Conservation (phyloP, 176 grass and related monocot genomes). For the Cenchrus purpureus region DNA sequence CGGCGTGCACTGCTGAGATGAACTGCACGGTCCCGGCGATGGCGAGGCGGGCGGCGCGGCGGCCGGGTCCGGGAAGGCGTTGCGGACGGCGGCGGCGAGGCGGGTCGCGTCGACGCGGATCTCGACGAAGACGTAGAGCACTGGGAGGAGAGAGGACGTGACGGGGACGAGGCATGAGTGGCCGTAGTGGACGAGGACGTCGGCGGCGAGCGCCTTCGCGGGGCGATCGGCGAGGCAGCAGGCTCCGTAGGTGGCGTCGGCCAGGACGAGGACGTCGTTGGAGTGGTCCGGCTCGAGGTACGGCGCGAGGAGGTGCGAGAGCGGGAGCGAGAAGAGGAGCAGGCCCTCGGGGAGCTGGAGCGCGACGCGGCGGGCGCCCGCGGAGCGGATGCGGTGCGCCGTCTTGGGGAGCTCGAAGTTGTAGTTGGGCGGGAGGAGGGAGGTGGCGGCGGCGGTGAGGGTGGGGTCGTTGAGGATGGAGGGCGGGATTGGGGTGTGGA, state of each 20-base stretch:
- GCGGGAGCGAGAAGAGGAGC: slow-evolving; percentile 85
- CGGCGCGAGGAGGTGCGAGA: slow-evolving; percentile 75
- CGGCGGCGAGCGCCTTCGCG: slow-evolving; percentile 67
- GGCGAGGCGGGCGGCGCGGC: slow-evolving; percentile 57
- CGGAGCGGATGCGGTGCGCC: slow-evolving; percentile 72
- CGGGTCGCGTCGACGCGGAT: slow-evolving; percentile 71
- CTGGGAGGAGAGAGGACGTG: slow-evolving; percentile 77
- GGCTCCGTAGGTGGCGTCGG: slow-evolving; percentile 88
- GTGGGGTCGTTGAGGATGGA: slow-evolving; percentile 79
- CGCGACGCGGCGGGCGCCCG: slow-evolving; percentile 61
- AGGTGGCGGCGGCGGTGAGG: slow-evolving; percentile 65
- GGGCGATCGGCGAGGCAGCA: slow-evolving; percentile 80
- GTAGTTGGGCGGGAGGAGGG: slow-evolving; percentile 73
- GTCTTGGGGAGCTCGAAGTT: slow-evolving; percentile 95
- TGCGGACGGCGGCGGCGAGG: slow-evolving; percentile 61
- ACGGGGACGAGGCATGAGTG: slow-evolving; percentile 97
- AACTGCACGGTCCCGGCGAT: slow-evolving; percentile 91
- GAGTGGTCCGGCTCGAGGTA: slow-evolving; percentile 50
- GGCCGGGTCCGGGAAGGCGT: slow-evolving; percentile 54
- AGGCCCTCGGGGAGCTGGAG: slow-evolving; percentile 94
- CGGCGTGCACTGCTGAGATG: slow-evolving; percentile 76
- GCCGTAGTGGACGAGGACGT: slow-evolving; percentile 91
- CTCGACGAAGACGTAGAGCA: slow-evolving; percentile 96
- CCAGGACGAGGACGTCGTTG: slow-evolving; percentile 84
- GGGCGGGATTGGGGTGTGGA: slow-evolving; percentile 77